A percentile compares a stretch with the other conserved stretches of the same genome.
Conservation (phyloP, 164 flowering plant genomes). For the Stephania cephalantha region DNA sequence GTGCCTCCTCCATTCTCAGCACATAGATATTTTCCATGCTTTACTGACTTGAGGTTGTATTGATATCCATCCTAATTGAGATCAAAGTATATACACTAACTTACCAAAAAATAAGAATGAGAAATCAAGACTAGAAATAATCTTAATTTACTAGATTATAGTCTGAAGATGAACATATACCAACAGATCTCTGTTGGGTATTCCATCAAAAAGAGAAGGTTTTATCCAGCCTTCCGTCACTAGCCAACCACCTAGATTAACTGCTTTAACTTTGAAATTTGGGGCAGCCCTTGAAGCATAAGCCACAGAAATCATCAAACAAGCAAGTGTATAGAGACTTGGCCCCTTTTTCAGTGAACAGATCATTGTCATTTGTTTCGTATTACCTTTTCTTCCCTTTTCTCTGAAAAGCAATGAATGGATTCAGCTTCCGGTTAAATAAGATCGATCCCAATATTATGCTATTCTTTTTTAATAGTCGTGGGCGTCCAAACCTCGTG, state of each 20-base stretch:
- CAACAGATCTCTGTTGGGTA: slow-evolving; percentile 36
- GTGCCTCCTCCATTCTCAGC: slow-evolving; percentile 62
- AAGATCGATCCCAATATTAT: too few relatives aligned
- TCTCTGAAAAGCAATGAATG: too few relatives aligned
- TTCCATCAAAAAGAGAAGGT: slow-evolving; percentile 31
- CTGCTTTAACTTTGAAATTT: slow-evolving; percentile 24
- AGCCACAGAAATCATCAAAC: background rate
- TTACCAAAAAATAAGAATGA: too few relatives aligned
- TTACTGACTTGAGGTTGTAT: slow-evolving; percentile 52
- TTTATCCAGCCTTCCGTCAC: slow-evolving; percentile 39
- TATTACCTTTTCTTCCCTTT: too few relatives aligned
- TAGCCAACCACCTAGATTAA: slow-evolving; percentile 39
- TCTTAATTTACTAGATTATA: too few relatives aligned
- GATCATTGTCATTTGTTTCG: background rate
- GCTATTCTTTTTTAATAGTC: too few relatives aligned
- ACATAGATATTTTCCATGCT: slow-evolving; percentile 38
- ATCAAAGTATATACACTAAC: background rate
- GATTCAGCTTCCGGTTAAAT: too few relatives aligned
- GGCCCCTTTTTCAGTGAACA: background rate
- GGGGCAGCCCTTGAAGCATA: slow-evolving; percentile 8
- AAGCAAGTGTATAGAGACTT: background rate
- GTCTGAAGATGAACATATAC: slow-evolving; percentile 16
- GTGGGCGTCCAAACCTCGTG: too few relatives aligned
- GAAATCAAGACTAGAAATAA: too few relatives aligned
- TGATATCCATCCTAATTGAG: slow-evolving; percentile 50